Percentiles rank a stretch among this genome's conserved stretches.
phyloP scores from a whole-genome alignment of 1,139 yeast species.

The Taphrina communis region DNA sequence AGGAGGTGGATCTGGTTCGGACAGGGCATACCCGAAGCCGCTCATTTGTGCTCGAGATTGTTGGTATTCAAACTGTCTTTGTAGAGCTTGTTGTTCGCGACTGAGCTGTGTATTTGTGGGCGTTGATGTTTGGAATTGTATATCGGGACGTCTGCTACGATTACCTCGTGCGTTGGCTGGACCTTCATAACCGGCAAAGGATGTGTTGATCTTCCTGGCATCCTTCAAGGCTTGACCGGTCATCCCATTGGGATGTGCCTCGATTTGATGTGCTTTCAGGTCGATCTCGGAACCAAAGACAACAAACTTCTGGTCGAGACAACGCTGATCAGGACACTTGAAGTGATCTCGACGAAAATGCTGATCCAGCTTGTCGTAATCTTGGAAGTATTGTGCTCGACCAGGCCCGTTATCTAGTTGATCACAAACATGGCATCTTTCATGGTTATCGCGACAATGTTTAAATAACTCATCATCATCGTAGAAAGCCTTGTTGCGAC shows the following conservation, averaged over 20 bases:
- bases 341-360: constrained; percentile 79
- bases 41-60: constrained; percentile 39
- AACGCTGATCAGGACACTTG: constrained; percentile 77
- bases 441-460: constrained; percentile 85
- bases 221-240: constrained; percentile 42
- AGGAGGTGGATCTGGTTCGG: constrained; percentile 27
- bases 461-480: constrained; percentile 84
- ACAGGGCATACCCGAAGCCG: constrained; percentile 33
- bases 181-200: constrained; percentile 40
- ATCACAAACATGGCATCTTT: constrained; percentile 89
- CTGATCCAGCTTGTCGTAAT: constrained; percentile 72
- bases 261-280: constrained; percentile 83
- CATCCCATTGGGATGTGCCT: constrained; percentile 70
- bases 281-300: constrained; percentile 89
- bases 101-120: constrained; percentile 26
- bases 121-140: constrained; percentile 24
- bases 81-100: constrained; percentile 42
- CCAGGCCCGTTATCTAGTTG: constrained; percentile 61
- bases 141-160: constrained; percentile 30
- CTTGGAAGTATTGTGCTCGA: constrained; percentile 75
- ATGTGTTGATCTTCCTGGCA: constrained; percentile 38
- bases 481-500: constrained; percentile 71
- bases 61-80: constrained; percentile 40
- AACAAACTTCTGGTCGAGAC: constrained; percentile 87
- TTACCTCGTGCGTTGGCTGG: constrained; percentile 37